Conservation (phyloP, 2,329 filamentous ascomycete species). For the Akanthomyces dipterigenus region DNA sequence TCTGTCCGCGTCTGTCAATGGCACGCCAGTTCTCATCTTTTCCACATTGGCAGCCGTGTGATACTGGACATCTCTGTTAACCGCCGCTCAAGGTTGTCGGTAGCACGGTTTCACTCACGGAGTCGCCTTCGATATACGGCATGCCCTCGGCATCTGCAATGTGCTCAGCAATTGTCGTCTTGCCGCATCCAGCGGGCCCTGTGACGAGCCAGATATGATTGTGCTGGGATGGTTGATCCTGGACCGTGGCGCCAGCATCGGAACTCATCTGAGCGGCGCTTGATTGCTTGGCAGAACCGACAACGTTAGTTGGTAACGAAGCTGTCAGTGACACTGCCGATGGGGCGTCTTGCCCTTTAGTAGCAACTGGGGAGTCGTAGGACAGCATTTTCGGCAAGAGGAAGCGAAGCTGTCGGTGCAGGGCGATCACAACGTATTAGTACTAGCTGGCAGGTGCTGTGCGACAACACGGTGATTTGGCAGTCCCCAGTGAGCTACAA, state of each 20-base stretch:
- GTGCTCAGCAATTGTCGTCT: constrained; percentile 65
- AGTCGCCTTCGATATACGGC: constrained; percentile 72
- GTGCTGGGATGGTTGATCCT: constrained; percentile 23
- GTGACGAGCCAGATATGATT: constrained; percentile 78
- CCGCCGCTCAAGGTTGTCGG: constrained; percentile 9
- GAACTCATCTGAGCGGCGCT: constrained; percentile 6
- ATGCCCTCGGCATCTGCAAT: constrained; percentile 56
- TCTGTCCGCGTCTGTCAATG: constrained; percentile 85
- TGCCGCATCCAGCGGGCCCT: constrained; percentile 72
- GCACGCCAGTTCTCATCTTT: constrained; percentile 81
- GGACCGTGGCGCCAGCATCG: constrained; percentile 12
- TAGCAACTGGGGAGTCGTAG: constrained; percentile 39
- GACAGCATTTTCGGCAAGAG: constrained; percentile 38
- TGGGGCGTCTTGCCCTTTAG: constrained; percentile 33
- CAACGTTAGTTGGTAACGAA: constrained; percentile 24
- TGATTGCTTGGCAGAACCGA: constrained; percentile 20
- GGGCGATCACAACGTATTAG: constrained; percentile 6
- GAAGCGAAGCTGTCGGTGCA: not conserved
- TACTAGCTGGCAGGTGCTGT: not conserved
- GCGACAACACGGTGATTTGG: not conserved
- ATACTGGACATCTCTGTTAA: constrained; percentile 44
- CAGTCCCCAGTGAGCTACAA: not conserved
- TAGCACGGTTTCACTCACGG: constrained; percentile 49
- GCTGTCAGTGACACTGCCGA: constrained; percentile 20
- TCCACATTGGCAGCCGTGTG: constrained; percentile 73